A percentile compares a stretch with the other conserved stretches of the same genome.
Evolutionary conservation across 768 basidiomycete species (phyloP).

Genomic region (Lepiota venenata): DNA sequence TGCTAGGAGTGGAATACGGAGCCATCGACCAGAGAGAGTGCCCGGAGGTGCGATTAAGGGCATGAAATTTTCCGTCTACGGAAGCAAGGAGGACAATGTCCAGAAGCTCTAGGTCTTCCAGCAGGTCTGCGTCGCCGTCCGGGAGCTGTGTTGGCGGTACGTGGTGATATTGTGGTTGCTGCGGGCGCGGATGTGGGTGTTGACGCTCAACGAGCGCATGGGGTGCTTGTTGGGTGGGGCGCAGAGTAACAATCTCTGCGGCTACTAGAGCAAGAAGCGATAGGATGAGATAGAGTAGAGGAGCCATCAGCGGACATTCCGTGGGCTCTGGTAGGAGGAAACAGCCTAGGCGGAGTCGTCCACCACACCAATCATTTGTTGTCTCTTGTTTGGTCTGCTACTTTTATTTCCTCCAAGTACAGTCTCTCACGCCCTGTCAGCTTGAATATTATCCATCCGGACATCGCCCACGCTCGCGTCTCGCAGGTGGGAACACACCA

Average conservation of each 20-base stretch:
- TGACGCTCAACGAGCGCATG: neutral
- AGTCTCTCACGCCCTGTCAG: too few species aligned
- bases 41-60: slow-evolving; percentile 84
- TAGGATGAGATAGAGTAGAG: neutral
- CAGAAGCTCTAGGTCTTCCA: slow-evolving; percentile 58
- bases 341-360: too few species aligned
- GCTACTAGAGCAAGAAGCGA: neutral
- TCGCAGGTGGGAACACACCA: too few species aligned
- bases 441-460: too few species aligned
- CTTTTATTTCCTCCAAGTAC: too few species aligned
- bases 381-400: too few species aligned
- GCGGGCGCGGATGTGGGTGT: neutral
- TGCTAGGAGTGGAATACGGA: slow-evolving; percentile 38
- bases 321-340: neutral
- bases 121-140: slow-evolving; percentile 14
- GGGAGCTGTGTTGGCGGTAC: neutral
- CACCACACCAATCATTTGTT: too few species aligned
- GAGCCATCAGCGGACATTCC: slow-evolving; percentile 1
- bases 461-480: too few species aligned
- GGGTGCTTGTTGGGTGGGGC: neutral
- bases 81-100: slow-evolving; percentile 89
- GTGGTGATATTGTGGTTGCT: neutral
- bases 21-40: slow-evolving; percentile 87
- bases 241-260: neutral
- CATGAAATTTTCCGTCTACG: slow-evolving; percentile 94